A percentile compares a stretch with the other conserved stretches of the same genome.
Evolutionary conservation across 345 rosid genomes (phyloP).

Genomic region (Linum trigynum): DNA sequence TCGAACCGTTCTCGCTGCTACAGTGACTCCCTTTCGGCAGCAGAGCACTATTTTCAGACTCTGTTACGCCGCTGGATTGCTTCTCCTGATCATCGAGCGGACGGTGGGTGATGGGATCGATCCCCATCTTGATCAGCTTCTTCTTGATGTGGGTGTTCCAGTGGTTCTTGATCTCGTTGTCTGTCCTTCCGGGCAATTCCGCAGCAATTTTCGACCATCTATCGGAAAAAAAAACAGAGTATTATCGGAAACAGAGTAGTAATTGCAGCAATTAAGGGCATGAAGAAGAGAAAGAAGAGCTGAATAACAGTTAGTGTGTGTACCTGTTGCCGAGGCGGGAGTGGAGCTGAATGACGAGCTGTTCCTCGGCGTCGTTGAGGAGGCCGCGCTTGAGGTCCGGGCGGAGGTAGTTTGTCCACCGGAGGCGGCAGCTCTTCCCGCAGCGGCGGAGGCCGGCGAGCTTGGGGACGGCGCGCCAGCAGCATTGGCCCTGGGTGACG

Average conservation of each 20-base stretch:
- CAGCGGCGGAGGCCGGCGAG: constrained; percentile 68
- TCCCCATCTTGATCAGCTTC: constrained; percentile 64
- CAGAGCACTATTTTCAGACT: constrained; percentile 1
- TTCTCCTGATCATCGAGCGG: constrained; percentile 17
- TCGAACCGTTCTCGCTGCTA: background rate
- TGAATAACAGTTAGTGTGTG: background rate
- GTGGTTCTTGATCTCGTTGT: constrained; percentile 71
- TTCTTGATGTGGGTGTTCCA: constrained; percentile 89
- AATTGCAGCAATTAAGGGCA: background rate
- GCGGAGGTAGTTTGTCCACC: constrained; percentile 81
- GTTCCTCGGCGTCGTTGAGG: constrained; percentile 49
- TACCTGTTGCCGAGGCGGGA: constrained; percentile 69
- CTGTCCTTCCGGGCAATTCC: constrained; percentile 72
- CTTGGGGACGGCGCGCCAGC: constrained; percentile 69
- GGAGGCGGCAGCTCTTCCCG: constrained; percentile 77
- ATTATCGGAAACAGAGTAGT: background rate
- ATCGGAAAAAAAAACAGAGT: constrained; percentile 8
- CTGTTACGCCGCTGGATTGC: background rate
- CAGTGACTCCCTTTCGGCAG: background rate
- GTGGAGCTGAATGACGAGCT: constrained; percentile 63
- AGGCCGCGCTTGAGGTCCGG: constrained; percentile 70
- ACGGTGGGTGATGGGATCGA: constrained; percentile 61
- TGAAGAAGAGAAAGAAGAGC: background rate
- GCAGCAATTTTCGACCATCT: constrained; percentile 59
- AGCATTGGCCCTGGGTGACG: constrained; percentile 53